Percentiles rank a stretch among this genome's conserved stretches.
Evolutionary conservation across 495 filamentous ascomycete species (phyloP).

Genomic region (Pyronema omphalodes): DNA sequence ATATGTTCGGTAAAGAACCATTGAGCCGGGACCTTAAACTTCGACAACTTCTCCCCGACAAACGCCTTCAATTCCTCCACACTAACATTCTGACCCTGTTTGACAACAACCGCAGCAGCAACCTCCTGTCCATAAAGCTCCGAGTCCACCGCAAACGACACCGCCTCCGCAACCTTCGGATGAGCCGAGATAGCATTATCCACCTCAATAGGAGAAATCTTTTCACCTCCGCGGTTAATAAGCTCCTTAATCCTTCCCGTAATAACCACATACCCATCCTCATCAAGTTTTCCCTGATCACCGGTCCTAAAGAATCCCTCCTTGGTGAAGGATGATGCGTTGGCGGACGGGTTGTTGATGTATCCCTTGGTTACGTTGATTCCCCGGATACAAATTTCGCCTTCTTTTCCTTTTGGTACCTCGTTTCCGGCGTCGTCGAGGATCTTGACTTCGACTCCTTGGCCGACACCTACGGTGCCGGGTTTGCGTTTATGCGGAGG

Average conservation of each 20-base stretch:
- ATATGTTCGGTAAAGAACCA: conserved; percentile 62
- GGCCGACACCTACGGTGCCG: conserved; percentile 59
- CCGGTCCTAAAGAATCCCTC: conserved; percentile 67
- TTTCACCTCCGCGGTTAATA: conserved; percentile 70
- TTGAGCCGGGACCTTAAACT: conserved; percentile 76
- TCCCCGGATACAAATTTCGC: conserved; percentile 62
- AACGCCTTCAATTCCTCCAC: conserved; percentile 44
- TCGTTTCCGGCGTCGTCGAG: conserved; percentile 45
- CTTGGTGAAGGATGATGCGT: conserved; percentile 46
- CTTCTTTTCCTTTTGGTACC: conserved; percentile 44
- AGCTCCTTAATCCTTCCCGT: conserved; percentile 71
- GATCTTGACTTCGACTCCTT: conserved; percentile 65
- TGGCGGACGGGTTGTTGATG: conserved; percentile 59
- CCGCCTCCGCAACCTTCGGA: conserved; percentile 52
- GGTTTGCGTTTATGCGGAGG: conserved; percentile 54
- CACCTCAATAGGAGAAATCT: conserved; percentile 67
- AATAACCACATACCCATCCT: conserved; percentile 55
- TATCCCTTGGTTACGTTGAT: conserved; percentile 71
- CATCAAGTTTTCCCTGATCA: conserved; percentile 59
- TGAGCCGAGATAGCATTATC: conserved; percentile 58
- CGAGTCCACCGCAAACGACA: conserved; percentile 59
- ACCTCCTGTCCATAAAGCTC: conserved; percentile 70
- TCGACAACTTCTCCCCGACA: conserved; percentile 47
- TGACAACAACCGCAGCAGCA: conserved; percentile 57
- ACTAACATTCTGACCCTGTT: conserved; percentile 34